phyloP scores from a whole-genome alignment of 805 yeast species.

The Zygosaccharomyces bisporus region DNA sequence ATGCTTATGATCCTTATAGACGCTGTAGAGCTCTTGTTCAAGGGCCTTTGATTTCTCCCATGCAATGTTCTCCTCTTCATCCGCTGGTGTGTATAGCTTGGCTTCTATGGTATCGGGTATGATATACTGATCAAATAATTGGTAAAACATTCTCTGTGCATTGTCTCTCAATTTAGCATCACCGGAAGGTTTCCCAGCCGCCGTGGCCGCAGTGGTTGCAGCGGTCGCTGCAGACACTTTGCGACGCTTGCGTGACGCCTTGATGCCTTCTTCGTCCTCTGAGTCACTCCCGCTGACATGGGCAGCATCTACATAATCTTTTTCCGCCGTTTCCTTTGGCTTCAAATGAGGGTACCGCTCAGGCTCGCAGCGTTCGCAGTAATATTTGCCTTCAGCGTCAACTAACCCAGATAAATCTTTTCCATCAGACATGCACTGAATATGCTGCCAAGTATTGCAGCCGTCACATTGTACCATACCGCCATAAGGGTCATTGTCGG shows the following conservation, averaged over 20 bases:
- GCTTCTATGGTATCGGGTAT: constrained; percentile 26
- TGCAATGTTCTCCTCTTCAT: constrained; percentile 33
- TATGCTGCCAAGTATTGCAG: constrained; percentile 73
- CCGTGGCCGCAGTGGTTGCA: background rate
- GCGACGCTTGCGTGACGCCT: constrained; percentile 10
- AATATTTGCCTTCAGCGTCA: constrained; percentile 46
- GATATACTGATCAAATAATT: constrained; percentile 42
- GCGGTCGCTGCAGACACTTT: background rate
- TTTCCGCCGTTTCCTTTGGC: constrained; percentile 17
- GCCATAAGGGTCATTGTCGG: constrained; percentile 48
- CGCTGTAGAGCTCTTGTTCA: constrained; percentile 47
- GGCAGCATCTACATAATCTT: constrained; percentile 8
- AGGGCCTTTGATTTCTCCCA: constrained; percentile 46
- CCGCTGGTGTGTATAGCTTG: constrained; percentile 26
- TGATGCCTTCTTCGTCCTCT: constrained; percentile 3
- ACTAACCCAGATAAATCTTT: constrained; percentile 23
- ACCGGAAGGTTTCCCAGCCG: background rate
- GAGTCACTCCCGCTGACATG: constrained; percentile 2
- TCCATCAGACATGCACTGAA: constrained; percentile 51
- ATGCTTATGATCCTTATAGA: constrained; percentile 33
- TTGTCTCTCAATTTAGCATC: constrained; percentile 42
- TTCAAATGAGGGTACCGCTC: constrained; percentile 36
- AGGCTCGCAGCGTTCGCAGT: constrained; percentile 54
- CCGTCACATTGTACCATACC: constrained; percentile 63
- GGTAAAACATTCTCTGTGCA: constrained; percentile 50